Evolutionary conservation across 257 asterid species (phyloP), one percentile per base, ranked within the genome.

Genomic region (Jaltomata sinuosa): DNA sequence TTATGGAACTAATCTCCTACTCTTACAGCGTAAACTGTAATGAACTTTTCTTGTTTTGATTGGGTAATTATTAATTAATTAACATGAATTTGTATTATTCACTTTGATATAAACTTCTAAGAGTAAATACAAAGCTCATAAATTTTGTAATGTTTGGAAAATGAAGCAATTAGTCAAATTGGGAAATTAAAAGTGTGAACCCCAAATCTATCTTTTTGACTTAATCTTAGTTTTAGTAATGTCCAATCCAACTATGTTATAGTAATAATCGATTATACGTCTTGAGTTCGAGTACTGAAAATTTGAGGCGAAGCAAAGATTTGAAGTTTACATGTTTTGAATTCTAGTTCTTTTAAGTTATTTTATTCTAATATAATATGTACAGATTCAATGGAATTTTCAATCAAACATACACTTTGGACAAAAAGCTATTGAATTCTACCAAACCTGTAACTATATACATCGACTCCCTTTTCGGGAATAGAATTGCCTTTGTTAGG

Each of bases 181-280:
- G 55, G 80, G 80, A 40, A 72, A 40, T 42, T n/a, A 40, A 72
- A 72, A 72, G 36, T 47, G 80, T 72, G 80, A 72, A 42, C 31
- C 21, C 5, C 55, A 72, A 71, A 72, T 42, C 36, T 25, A 15
- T 42, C 18, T 3, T 22, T 72, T 3, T 40, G 42, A 72, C 80
- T 42, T 72, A 22, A 40, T 72, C n/a, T 22, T 72, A n/a, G 1
- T 72, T 22, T 40, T 45, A 72, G 80, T 40, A n/a, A 72, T 1
- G n/a, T 71, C 49, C 79, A n/a, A 71, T n/a, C 47, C 32, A 38
- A 69, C 32, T 22, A 69, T 67, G 47, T 18, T 8, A 38, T 29
- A 64, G 22, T 7, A 7, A 64, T 64, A 64, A 31, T 29, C 12
- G 5, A 29, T 1, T 5, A 64, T 2, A 29, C 6, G n/a, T 64